Percentiles rank a stretch among this genome's conserved stretches.
Evolutionary conservation across 2,329 filamentous ascomycete genomes (phyloP).

Genomic region (Pseudodiploospora longispora): DNA sequence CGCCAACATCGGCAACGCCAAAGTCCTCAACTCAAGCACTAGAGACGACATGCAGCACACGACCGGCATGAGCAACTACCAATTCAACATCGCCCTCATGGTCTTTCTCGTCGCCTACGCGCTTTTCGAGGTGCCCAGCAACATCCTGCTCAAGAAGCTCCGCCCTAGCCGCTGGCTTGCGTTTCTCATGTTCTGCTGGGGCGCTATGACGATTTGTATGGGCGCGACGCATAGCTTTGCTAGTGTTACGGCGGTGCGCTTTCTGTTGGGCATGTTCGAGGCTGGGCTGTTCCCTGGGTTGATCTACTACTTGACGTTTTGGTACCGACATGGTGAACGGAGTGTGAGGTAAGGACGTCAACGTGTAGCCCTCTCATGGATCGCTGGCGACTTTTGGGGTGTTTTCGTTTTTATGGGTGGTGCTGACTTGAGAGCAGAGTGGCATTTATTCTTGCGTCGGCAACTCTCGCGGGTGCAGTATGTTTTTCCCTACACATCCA

Average conservation of each 20-base stretch:
- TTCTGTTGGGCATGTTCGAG: conserved; percentile 62
- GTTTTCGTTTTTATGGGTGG: background rate
- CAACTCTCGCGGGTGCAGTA: conserved; percentile 59
- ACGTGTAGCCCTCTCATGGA: too few species aligned
- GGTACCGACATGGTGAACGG: conserved; percentile 64
- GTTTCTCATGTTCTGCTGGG: conserved; percentile 60
- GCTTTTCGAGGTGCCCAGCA: conserved; percentile 57
- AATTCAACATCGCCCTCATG: conserved; percentile 52
- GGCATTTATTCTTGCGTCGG: conserved; percentile 60
- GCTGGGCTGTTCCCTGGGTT: conserved; percentile 56
- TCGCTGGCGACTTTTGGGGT: too few species aligned
- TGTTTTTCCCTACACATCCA: conserved; percentile 7
- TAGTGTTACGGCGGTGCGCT: conserved; percentile 56
- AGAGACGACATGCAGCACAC: conserved; percentile 54
- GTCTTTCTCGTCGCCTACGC: conserved; percentile 54
- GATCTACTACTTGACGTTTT: conserved; percentile 63
- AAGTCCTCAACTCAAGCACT: conserved; percentile 54
- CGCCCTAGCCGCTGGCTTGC: conserved; percentile 56
- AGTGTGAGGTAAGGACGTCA: conserved; percentile 39
- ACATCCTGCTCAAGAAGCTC: conserved; percentile 57
- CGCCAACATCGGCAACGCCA: conserved; percentile 62
- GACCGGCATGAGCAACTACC: conserved; percentile 51
- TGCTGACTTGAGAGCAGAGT: conserved; percentile 34
- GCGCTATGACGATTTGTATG: conserved; percentile 57
- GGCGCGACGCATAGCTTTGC: conserved; percentile 55